Base-by-base conservation (phyloP, 108 stramenopile species). In the Fragilaria crotonensis region DNA sequence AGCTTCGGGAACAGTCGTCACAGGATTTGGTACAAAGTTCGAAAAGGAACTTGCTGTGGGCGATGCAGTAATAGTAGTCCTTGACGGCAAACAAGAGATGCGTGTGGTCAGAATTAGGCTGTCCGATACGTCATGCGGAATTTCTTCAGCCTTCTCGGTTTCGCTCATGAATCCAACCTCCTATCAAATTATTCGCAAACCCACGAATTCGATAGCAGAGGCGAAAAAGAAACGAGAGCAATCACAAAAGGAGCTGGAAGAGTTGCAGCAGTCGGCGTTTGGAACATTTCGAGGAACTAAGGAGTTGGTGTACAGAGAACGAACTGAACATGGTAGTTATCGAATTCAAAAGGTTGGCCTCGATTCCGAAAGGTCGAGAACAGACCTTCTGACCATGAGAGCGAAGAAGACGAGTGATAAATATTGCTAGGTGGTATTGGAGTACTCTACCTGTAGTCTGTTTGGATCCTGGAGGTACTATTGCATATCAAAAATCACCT, bases 361-460 rank as follows among this genome's bases (percentile, higher is more conserved):
- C 23, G 56, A 64, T n/a, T 54, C 41, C 21, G 63, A 78, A 20
- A 41, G 33, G 33, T 64, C 70, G 4, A 60, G 89, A 57, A 70
- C 69, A 23, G 84, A 87, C 66, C 57, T 91, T 51, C 63, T 91
- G 54, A 45, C 57, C 52, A 55, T 84, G 63, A 57, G 89, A 53
- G 59, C 72, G 20, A 85, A 85, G 59, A 91, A 87, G 59, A 91
- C 83, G 48, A 79, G 78, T 48, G 89, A 91, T 68, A 81, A 87
- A 62, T 90, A 87, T 64, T 90, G 89, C 59, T 89, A 64, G 31
- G 18, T 51, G 41, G n/a, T n/a, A n/a, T n/a, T n/a, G n/a, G n/a
- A n/a, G n/a, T n/a, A n/a, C n/a, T n/a, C n/a, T n/a, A n/a, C n/a
- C n/a, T n/a, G n/a, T n/a, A n/a, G n/a, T n/a, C n/a, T n/a, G n/a